Base-by-base conservation (phyloP, 192 early-diverging fungal species). In the Coemansia sp. region DNA sequence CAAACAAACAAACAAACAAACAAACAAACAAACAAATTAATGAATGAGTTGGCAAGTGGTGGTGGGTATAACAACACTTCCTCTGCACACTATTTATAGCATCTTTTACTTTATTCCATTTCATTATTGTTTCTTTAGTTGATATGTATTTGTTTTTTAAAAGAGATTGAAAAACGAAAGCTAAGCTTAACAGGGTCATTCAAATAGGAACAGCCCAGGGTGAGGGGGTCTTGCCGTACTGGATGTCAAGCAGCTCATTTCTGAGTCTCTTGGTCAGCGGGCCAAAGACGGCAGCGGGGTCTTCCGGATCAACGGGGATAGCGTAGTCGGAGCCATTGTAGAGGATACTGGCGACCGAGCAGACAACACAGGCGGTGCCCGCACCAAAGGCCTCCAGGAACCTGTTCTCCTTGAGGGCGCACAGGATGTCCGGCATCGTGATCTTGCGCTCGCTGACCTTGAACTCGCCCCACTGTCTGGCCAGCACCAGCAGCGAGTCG, bases 321-420 rank as follows among this genome's bases (percentile, higher is more conserved):
- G 81, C 63, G 63, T 92, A 83, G 53, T 95, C 90, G 46, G 73
- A 65, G 61, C 83, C 90, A 39, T 93, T 70, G 71, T 93, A 97
- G 48, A 85, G 70, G 64, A 97, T 90, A 41, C 74, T 84, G 81
- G 95, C 94, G 84, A 99, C 93, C 38, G 95, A 95, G 76, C 85
- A 88, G 16, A 99, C 94, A 63, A 99, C 95, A 77, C 94, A 94
- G 17, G 97, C 97, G 41, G 97, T 99, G 53, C 97, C 97, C n/a
- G 94, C 86, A 63, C 96, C 96, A 87, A 98, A 98, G 84, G 95
- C 92, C 76, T 98, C 96, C 25, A 92, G 76, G 67, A 98, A 77
- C 42, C 94, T 88, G 16, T 86, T 86, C 54, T 95, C 88, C 55
- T 91, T 85, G 41, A 89, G 63, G 7, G 94, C 94, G 61, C 89